A percentile compares a stretch with the other conserved stretches of the same genome.
Evolutionary conservation across 768 basidiomycete genomes (phyloP).

Genomic region (Serendipita indica): DNA sequence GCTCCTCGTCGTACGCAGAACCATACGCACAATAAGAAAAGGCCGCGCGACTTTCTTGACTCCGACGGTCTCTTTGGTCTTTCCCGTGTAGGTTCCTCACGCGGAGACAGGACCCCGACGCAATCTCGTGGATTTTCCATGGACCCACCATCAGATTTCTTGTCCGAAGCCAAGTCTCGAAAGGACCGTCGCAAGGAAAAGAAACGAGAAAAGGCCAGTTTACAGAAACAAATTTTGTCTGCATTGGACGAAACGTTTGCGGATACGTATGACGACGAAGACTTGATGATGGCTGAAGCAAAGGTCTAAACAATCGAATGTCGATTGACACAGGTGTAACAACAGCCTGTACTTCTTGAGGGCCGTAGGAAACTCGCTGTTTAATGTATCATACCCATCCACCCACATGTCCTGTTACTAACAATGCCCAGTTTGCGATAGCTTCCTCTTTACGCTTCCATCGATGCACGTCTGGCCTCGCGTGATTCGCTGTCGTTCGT

Average conservation of each 20-base stretch:
- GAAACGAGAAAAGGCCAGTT: constrained; percentile 6
- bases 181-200: constrained; percentile 2
- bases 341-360: too few species aligned
- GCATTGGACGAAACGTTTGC: constrained; percentile 1
- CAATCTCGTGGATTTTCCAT: neutral
- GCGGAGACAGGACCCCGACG: constrained; percentile 4
- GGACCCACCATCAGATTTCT: neutral
- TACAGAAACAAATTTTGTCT: constrained; percentile 6
- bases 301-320: too few species aligned
- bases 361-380: too few species aligned
- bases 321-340: too few species aligned
- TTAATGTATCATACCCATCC: too few species aligned
- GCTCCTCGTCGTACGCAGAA: neutral
- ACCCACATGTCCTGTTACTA: too few species aligned
- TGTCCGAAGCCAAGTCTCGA: constrained; percentile 5
- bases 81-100: neutral
- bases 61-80: neutral
- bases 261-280: constrained; percentile 1
- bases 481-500: too few species aligned
- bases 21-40: constrained; percentile 5
- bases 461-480: too few species aligned
- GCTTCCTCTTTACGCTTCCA: too few species aligned
- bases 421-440: too few species aligned
- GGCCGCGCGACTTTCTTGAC: neutral
- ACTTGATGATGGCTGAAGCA: neutral